A percentile compares a stretch with the other conserved stretches of the same genome.
Conservation (phyloP, 371 early-diverging fungal species). For the Coemansia sp. region DNA sequence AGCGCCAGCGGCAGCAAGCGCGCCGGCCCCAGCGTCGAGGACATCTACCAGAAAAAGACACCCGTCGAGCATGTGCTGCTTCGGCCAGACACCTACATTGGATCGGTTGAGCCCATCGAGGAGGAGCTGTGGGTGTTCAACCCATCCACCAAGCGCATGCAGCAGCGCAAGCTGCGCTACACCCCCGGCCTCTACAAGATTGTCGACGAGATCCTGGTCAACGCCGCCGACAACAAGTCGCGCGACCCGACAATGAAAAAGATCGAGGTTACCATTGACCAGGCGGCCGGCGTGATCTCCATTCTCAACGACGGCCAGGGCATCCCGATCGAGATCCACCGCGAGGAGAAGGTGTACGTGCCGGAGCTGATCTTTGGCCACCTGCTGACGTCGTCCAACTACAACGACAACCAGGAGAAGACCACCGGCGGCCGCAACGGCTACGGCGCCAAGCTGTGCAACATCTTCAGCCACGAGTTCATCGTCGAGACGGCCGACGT, state of each 20-base stretch:
- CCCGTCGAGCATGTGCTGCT: slow-evolving; percentile 98
- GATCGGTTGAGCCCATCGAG: slow-evolving; percentile 88
- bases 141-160: slow-evolving; percentile 65
- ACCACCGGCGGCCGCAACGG: slow-evolving; percentile 99
- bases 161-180: slow-evolving; percentile 71
- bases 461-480: slow-evolving; percentile 98
- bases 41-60: slow-evolving; percentile 98
- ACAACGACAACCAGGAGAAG: slow-evolving; percentile 98
- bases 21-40: slow-evolving; percentile 64
- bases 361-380: slow-evolving; percentile 99
- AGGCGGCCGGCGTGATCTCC: slow-evolving; percentile 78
- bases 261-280: slow-evolving; percentile 92
- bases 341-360: slow-evolving; percentile 93
- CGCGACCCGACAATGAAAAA: slow-evolving; percentile 92
- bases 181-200: slow-evolving; percentile 99
- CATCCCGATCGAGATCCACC: slow-evolving; percentile 96
- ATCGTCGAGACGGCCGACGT: slow-evolving; percentile 95
- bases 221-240: slow-evolving; percentile 94
- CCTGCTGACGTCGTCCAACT: slow-evolving; percentile 98
- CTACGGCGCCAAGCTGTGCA: slow-evolving; percentile 99
- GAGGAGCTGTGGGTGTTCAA: slow-evolving; percentile 89
- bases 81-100: slow-evolving; percentile 99
- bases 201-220: slow-evolving; percentile 99
- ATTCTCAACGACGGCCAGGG: slow-evolving; percentile 98
- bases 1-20: not conserved